These are phyloP conservation scores for Verticillium isaacii DNA, from an alignment of 2,329 filamentous ascomycete species.

Conservation along the genomic window DNA sequence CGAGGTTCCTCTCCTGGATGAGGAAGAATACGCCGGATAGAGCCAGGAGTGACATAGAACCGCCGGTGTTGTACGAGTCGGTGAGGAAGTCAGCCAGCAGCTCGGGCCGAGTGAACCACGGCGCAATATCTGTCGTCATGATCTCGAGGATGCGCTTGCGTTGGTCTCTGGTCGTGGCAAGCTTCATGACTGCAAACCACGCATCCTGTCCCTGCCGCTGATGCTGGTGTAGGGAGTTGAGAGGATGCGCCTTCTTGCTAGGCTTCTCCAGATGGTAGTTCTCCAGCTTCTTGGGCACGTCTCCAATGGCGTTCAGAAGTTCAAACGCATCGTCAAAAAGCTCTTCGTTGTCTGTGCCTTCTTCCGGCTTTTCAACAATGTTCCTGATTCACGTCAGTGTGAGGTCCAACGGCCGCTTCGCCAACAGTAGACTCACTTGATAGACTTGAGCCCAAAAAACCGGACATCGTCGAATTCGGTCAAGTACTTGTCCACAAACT, in stretches of 20 bases:
- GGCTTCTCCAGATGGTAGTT: constrained; percentile 64
- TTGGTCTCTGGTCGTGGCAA: constrained; percentile 64
- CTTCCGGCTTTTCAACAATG: constrained; percentile 18
- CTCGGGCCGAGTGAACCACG: constrained; percentile 86
- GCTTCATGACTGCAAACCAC: constrained; percentile 74
- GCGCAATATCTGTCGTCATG: constrained; percentile 73
- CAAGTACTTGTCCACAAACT: constrained; percentile 75
- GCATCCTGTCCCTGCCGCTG: constrained; percentile 79
- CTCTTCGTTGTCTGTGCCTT: constrained; percentile 20
- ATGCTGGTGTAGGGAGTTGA: constrained; percentile 64
- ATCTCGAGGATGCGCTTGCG: constrained; percentile 73
- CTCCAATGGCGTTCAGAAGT: constrained; percentile 63
- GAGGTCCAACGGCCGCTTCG: constrained; percentile 1
- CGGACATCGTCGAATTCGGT: constrained; percentile 79
- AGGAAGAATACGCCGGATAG: constrained; percentile 92
- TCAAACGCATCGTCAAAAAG: constrained; percentile 55
- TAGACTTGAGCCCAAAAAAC: constrained; percentile 72
- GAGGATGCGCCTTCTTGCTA: constrained; percentile 60
- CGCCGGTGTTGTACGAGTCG: constrained; percentile 85
- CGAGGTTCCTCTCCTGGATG: constrained; percentile 88
- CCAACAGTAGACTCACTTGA: constrained; percentile 52
- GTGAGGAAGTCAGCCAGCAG: constrained; percentile 93
- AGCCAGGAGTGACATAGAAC: constrained; percentile 80
- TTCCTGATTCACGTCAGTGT: constrained; percentile 19
- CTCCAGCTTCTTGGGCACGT: constrained; percentile 65